Conservation (phyloP, 2,329 filamentous ascomycete species). For the Dendrostoma leiphaemia region DNA sequence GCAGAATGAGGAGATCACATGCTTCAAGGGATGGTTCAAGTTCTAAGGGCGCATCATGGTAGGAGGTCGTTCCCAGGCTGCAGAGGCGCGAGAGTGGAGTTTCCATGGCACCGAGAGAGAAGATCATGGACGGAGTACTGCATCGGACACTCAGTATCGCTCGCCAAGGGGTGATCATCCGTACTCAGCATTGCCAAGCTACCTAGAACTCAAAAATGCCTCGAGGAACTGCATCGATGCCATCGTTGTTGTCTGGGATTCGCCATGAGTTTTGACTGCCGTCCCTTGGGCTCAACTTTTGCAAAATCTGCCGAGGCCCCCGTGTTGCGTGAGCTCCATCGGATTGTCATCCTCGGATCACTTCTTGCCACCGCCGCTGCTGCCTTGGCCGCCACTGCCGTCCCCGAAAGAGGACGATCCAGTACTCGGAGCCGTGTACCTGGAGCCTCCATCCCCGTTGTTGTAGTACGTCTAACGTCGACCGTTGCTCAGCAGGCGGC, state of each 20-base stretch:
- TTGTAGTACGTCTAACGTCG: constrained; percentile 58
- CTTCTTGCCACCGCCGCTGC: not conserved
- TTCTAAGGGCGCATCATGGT: not conserved
- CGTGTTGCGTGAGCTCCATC: not conserved
- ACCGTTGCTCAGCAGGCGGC: no score
- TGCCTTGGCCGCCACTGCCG: constrained; percentile 10
- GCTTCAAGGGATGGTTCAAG: not conserved
- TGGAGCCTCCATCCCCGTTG: constrained; percentile 53
- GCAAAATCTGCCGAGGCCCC: no score
- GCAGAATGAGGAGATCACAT: not conserved
- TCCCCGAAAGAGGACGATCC: constrained; percentile 25
- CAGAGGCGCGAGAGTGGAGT: not conserved
- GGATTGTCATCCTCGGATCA: not conserved
- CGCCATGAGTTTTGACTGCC: no score
- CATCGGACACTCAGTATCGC: no score
- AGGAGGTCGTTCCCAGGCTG: no score
- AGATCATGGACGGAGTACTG: no score
- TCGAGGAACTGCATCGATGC: not conserved
- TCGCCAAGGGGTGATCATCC: no score
- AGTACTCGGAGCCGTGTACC: constrained; percentile 58
- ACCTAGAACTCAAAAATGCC: not conserved
- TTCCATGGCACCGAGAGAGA: not conserved
- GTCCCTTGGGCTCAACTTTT: no score
- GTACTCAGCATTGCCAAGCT: not conserved
- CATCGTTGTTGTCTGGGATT: no score